A percentile compares a stretch with the other conserved stretches of the same genome.
These are phyloP conservation scores for Phytophthora capsici DNA, from an alignment of 352 stramenopile genomes.

Conservation along the genomic window DNA sequence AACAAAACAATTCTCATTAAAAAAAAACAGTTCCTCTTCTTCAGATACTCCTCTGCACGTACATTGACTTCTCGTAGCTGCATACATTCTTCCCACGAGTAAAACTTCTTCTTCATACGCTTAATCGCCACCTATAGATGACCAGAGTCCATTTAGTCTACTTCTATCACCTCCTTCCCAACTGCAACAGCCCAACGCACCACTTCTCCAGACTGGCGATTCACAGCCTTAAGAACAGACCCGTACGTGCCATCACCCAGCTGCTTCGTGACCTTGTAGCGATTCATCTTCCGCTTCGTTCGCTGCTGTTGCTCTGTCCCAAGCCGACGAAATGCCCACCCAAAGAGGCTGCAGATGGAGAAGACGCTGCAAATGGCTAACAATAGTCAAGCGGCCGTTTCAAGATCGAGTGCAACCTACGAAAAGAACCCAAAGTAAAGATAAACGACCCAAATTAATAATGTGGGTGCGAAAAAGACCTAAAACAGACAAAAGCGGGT, in stretches of 20 bases:
- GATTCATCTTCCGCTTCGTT: constrained; percentile 72
- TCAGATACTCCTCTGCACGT: constrained; percentile 23
- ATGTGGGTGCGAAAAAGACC: neutral
- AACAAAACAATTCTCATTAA: constrained; percentile 7
- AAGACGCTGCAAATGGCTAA: constrained; percentile 21
- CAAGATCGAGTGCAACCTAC: constrained; percentile 19
- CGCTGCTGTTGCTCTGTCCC: constrained; percentile 32
- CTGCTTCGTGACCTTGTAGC: constrained; percentile 96
- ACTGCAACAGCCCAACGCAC: constrained; percentile 40
- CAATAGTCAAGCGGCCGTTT: constrained; percentile 35
- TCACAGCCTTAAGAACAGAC: constrained; percentile 95
- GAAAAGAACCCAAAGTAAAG: constrained; percentile 4
- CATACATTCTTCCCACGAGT: constrained; percentile 97
- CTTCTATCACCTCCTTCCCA: neutral
- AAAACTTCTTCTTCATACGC: constrained; percentile 98
- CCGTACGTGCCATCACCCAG: constrained; percentile 96
- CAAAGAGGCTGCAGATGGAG: constrained; percentile 20
- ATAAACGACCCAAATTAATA: neutral
- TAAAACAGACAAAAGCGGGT: constrained; percentile 8
- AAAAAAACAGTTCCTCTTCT: neutral
- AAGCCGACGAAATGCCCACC: constrained; percentile 7
- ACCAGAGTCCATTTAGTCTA: neutral
- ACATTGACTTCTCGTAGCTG: constrained; percentile 97
- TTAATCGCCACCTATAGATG: constrained; percentile 92
- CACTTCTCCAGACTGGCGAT: constrained; percentile 93